Percentiles rank a stretch among this genome's conserved stretches.
Conservation (phyloP, 1,139 yeast species). For the Pichia sp. region DNA sequence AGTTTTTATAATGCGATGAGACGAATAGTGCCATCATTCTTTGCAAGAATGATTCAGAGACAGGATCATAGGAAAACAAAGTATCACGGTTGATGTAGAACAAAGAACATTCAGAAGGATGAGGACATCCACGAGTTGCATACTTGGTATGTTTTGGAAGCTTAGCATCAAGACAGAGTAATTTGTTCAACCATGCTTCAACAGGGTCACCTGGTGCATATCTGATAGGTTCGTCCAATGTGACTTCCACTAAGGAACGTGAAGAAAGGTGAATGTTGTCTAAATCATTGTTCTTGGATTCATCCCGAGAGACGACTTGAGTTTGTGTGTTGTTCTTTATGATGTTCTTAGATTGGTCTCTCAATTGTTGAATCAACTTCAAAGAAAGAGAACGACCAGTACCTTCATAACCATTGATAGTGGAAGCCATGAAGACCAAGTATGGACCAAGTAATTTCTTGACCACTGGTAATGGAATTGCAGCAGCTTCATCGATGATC, state of each 20-base stretch:
- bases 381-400: conserved; percentile 94
- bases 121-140: conserved; percentile 81
- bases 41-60: conserved; percentile 88
- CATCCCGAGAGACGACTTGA: conserved; percentile 52
- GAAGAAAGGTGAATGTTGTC: conserved; percentile 39
- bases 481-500: conserved; percentile 98
- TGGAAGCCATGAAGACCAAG: conserved; percentile 94
- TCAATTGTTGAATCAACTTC: conserved; percentile 84
- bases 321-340: conserved; percentile 39
- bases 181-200: conserved; percentile 90
- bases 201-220: conserved; percentile 97
- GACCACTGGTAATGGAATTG: conserved; percentile 93
- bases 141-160: conserved; percentile 59
- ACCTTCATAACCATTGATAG: conserved; percentile 98
- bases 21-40: conserved; percentile 97
- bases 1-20: conserved; percentile 93
- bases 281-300: conserved; percentile 27
- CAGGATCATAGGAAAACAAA: conserved; percentile 92
- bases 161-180: conserved; percentile 87
- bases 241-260: conserved; percentile 76
- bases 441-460: conserved; percentile 91
- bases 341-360: conserved; percentile 56
- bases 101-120: conserved; percentile 85
- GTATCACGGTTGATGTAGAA: conserved; percentile 91
- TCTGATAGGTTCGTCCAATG: conserved; percentile 89